Base-by-base conservation (phyloP, 108 stramenopile species). In the Chaetoceros muelleri region DNA sequence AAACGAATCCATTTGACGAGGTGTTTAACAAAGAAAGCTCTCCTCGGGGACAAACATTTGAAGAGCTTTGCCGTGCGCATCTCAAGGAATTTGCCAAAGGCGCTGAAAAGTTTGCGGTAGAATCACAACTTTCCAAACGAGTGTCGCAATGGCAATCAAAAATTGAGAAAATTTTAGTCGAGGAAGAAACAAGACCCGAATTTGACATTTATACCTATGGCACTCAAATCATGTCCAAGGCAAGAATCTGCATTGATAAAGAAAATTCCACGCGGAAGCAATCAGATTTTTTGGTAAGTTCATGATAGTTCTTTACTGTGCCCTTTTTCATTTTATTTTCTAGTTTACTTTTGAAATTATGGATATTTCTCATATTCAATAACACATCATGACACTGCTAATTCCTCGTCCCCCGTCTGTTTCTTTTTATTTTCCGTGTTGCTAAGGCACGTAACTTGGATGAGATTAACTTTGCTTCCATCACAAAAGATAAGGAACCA, bases 161-260 rank as follows among this genome's bases (percentile, higher is more conserved):
- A 48, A 65, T 98, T 26, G 79, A 75, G 59, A 94, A 94, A 7
- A 70, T 95, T 28, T 76, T 98, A 34, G 83, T 81, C 47, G 87
- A 81, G 52, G 86, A 98, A 57, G 93, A 91, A 54, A 53, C 74
- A 29, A 73, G 94, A 20, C 73, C 80, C 0, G 83, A 66, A 40
- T 98, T 97, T 61, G 91, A 98, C 53, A 97, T 98, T 59, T 93
- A 95, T 62, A 44, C 25, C 16, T 91, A 85, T 59, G 87, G 92
- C 2, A 61, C 81, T 52, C 31, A 59, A 13, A 70, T 96, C 21
- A 68, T 91, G 22, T 29, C 34, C 48, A 21, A 23, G 25, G 46
- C 52, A 52, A 5, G 24, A 67, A 28, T 2, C 24, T 21, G 60
- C 71, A 31, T 61, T 20, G 29, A 29, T 72, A 7, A 62, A 77